These are phyloP conservation scores for Boletus coccyginus DNA, from an alignment of 768 basidiomycete species.

Conservation along the genomic window DNA sequence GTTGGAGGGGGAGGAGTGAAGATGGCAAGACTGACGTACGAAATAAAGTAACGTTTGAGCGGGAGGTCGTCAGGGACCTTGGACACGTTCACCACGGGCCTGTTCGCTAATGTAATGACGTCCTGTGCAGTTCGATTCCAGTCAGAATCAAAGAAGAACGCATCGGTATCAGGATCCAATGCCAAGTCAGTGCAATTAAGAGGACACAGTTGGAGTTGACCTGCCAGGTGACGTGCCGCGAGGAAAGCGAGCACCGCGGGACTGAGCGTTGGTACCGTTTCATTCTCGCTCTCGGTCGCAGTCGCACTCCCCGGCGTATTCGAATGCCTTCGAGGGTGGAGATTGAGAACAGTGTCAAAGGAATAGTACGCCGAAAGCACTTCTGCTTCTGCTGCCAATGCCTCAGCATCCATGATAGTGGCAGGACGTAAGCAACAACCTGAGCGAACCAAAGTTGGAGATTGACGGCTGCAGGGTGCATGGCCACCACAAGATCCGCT, in stretches of 20 bases:
- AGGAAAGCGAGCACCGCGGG: constrained; percentile 38
- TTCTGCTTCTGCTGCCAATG: not conserved
- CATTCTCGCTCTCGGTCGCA: not conserved
- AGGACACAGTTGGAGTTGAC: not conserved
- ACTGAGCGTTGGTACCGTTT: constrained; percentile 30
- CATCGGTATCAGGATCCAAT: not conserved
- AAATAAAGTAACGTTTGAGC: constrained; percentile 56
- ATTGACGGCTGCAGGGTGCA: no score
- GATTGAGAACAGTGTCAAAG: not conserved
- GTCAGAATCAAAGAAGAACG: not conserved
- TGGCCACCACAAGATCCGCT: no score
- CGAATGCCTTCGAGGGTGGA: not conserved
- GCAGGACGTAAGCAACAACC: no score
- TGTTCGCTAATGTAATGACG: constrained; percentile 30
- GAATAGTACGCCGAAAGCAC: not conserved
- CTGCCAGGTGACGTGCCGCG: constrained; percentile 31
- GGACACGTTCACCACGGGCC: constrained; percentile 33
- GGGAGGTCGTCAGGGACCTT: constrained; percentile 44
- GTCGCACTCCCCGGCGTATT: not conserved
- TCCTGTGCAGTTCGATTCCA: constrained; percentile 18
- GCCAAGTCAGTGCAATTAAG: not conserved
- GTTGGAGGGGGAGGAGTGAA: not conserved
- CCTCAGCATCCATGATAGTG: not conserved
- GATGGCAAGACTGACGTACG: constrained; percentile 29
- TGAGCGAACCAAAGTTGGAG: not conserved